phyloP scores from a whole-genome alignment of 768 basidiomycete species.

The Hemileccinum rubropunctum region DNA sequence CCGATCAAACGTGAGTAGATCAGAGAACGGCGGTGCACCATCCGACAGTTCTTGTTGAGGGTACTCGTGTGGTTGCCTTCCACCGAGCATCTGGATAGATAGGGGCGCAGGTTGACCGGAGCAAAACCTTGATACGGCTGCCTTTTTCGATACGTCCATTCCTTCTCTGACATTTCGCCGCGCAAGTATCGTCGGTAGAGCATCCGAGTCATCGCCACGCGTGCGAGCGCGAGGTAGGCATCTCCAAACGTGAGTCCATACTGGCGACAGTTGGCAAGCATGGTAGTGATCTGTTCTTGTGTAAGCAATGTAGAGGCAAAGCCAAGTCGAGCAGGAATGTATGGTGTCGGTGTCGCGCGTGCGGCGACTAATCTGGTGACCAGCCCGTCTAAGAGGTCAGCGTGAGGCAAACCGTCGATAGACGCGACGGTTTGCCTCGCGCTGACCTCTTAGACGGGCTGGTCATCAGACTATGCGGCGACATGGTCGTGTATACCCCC shows the following conservation, averaged over 20 bases:
- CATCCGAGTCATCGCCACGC: slow-evolving; percentile 51
- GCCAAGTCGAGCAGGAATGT: slow-evolving; percentile 37
- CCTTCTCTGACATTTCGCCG: slow-evolving; percentile 46
- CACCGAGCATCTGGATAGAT: slow-evolving; percentile 39
- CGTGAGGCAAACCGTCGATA: too few species aligned
- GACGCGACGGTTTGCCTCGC: too few species aligned
- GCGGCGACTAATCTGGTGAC: too few species aligned
- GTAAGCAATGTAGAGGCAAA: slow-evolving; percentile 24
- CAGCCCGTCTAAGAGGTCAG: too few species aligned
- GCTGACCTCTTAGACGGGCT: too few species aligned
- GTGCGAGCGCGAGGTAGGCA: slow-evolving; percentile 46
- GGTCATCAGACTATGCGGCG: too few species aligned
- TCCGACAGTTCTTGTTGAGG: neutral
- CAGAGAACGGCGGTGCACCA: slow-evolving; percentile 37
- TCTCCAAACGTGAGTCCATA: slow-evolving; percentile 50
- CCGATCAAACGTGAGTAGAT: slow-evolving; percentile 42
- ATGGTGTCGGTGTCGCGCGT: slow-evolving; percentile 35
- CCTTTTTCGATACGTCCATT: slow-evolving; percentile 50
- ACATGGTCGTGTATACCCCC: slow-evolving; percentile 55
- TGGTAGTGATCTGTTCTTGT: slow-evolving; percentile 25
- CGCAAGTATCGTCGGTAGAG: slow-evolving; percentile 46
- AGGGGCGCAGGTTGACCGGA: slow-evolving; percentile 51
- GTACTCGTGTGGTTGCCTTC: neutral
- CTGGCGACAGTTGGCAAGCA: slow-evolving; percentile 39
- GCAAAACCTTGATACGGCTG: slow-evolving; percentile 50